phyloP scores from a whole-genome alignment of 306 rosid genomes.

The Trifolium subterraneum region DNA sequence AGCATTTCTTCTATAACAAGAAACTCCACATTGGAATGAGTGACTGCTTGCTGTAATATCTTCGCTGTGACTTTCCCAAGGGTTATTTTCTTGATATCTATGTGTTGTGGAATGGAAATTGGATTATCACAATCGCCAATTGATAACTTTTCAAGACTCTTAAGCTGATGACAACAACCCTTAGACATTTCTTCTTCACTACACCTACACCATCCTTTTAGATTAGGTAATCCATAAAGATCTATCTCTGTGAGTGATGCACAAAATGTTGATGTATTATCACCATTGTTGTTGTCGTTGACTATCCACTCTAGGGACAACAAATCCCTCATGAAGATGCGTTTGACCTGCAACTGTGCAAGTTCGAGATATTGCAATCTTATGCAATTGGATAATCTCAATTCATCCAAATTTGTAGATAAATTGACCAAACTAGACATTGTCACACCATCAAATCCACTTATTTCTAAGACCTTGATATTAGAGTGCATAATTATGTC shows the following conservation, averaged over 20 bases:
- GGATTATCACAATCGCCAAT: neutral
- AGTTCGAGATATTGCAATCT: conserved; percentile 13
- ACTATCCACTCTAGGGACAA: conserved; percentile 6
- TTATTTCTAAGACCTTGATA: rapidly evolving
- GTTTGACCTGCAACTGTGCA: neutral
- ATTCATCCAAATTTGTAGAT: neutral
- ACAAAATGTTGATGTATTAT: neutral
- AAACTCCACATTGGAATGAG: neutral
- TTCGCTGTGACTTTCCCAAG: neutral
- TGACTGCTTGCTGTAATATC: neutral
- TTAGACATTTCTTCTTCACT: neutral
- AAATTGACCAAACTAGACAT: neutral
- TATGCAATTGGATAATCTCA: neutral
- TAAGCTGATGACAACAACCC: neutral
- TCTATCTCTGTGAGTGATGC: neutral
- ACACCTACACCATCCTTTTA: conserved; percentile 13
- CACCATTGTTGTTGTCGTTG: neutral
- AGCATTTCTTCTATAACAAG: neutral
- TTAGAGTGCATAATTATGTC: neutral
- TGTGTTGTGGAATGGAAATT: neutral
- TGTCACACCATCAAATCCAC: neutral
- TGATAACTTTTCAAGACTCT: rapidly evolving
- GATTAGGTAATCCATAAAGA: rapidly evolving
- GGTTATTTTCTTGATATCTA: neutral
- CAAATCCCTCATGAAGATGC: rapidly evolving